Evolutionary conservation across 192 early-diverging fungal species (phyloP).

Genomic region (Glomus cerebriforme): DNA sequence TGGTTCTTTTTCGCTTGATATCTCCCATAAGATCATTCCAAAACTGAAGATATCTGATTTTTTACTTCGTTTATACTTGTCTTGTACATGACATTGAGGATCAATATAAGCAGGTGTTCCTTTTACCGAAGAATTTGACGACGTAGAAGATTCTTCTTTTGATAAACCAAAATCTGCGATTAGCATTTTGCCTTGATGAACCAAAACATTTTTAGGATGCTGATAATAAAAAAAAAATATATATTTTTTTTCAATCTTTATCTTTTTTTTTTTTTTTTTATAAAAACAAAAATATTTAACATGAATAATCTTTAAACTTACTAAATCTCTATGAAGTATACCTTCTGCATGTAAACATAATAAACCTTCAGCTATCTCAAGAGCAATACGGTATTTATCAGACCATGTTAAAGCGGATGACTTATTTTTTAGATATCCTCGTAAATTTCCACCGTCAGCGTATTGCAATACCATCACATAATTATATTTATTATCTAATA

Average conservation of each 20-base stretch:
- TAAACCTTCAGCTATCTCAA: slow-evolving; percentile 36
- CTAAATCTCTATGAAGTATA: slow-evolving; percentile 39
- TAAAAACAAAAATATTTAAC: no score
- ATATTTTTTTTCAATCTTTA: neutral
- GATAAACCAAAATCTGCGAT: neutral
- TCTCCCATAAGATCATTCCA: slow-evolving; percentile 43
- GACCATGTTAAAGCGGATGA: slow-evolving; percentile 36
- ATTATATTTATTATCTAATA: neutral
- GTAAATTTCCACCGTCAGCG: slow-evolving; percentile 38
- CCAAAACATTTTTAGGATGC: slow-evolving; percentile 15
- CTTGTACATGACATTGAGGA: neutral
- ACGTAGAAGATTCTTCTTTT: neutral
- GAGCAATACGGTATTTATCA: slow-evolving; percentile 39
- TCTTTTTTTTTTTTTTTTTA: neutral
- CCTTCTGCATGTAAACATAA: slow-evolving; percentile 34
- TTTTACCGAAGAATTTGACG: neutral
- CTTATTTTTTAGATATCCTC: slow-evolving; percentile 38
- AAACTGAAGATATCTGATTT: slow-evolving; percentile 41
- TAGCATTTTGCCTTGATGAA: neutral
- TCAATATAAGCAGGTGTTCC: slow-evolving; percentile 1
- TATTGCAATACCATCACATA: slow-evolving; percentile 30
- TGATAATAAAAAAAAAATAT: neutral
- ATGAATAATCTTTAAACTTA: neutral
- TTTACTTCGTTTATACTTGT: neutral
- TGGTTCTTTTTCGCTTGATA: slow-evolving; percentile 36